Conservation (phyloP, 2,329 filamentous ascomycete genomes). For the Calonectria leucothoes region DNA sequence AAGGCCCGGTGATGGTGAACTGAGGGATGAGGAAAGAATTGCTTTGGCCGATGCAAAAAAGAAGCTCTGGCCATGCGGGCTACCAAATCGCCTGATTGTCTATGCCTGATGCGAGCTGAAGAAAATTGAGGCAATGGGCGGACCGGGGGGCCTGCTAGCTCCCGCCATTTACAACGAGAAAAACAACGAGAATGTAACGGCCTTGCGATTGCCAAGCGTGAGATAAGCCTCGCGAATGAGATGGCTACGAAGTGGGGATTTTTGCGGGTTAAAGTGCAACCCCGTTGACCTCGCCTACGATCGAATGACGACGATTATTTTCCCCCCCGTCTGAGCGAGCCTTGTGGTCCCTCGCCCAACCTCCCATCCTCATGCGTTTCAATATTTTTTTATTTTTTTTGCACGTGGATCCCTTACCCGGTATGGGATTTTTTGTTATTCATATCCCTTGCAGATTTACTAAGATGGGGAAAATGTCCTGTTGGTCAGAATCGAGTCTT, state of each 20-base stretch:
- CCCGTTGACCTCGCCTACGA: slow-evolving; percentile 23
- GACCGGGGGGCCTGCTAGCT: slow-evolving; percentile 37
- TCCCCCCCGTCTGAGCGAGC: slow-evolving; percentile 23
- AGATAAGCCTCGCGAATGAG: slow-evolving; percentile 35
- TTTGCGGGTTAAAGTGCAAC: slow-evolving; percentile 22
- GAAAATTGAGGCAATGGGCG: slow-evolving; percentile 32
- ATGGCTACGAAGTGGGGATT: slow-evolving; percentile 28
- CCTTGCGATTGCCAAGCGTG: slow-evolving; percentile 27
- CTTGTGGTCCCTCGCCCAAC: slow-evolving; percentile 27
- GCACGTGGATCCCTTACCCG: not conserved
- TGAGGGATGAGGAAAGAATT: not conserved
- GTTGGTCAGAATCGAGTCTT: slow-evolving; percentile 21
- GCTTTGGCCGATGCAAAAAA: slow-evolving; percentile 6
- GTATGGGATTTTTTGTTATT: slow-evolving; percentile 6
- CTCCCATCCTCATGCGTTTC: slow-evolving; percentile 25
- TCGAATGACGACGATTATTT: not conserved
- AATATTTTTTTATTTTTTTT: not conserved
- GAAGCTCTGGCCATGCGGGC: slow-evolving; percentile 12
- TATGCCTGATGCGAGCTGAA: slow-evolving; percentile 23
- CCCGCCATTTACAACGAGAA: slow-evolving; percentile 22
- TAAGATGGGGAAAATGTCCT: slow-evolving; percentile 32
- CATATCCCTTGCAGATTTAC: slow-evolving; percentile 4
- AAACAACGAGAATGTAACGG: slow-evolving; percentile 31
- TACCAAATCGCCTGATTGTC: slow-evolving; percentile 20
- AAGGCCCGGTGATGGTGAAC: slow-evolving; percentile 19